Evolutionary conservation across 2,329 filamentous ascomycete genomes (phyloP), one percentile per base, ranked within the genome.

Genomic region (Aspergillus puulaauensis): DNA sequence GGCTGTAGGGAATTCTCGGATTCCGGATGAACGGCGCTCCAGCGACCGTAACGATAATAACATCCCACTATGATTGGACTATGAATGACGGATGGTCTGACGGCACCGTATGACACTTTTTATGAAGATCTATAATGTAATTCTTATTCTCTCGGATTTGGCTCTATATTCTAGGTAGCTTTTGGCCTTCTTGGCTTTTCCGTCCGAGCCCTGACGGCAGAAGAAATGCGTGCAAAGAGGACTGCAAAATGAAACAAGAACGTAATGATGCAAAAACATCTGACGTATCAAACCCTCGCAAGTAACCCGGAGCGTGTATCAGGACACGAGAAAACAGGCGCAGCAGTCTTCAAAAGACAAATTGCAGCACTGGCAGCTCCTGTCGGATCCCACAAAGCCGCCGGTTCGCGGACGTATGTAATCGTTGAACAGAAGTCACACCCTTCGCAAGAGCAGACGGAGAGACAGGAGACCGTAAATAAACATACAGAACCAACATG

Each of bases 121-220:
- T 33, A 9, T 12, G 12, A 12, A 33, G 52, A 40, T 52, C 39
- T 49, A 41, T 23, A 45, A 33, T 51, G 17, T 52, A 54, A 48
- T 46, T 52, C 37, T 45, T 49, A 40, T 43, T 57, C 52, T 57
- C 50, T 59, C 49, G 37, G n/a, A 48, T 54, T 48, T 54, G 27
- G 40, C 55, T 64, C 62, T 64, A 65, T 66, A 61, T 56, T 64
- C 61, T 64, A 66, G 9, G 27, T 31, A 37, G 57, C 56, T 62
- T 64, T 64, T 64, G 48, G 46, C 41, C 52, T 46, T 56, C 54
- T 52, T 40, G 54, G 37, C 31, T 57, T 54, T 55, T 35, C 55
- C 58, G 58, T 49, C 45, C 23, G 39, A 31, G 47, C 41, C 52
- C 56, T 54, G 41, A 35, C 23, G 23, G 41, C n/a, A 39, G 33